A percentile compares a stretch with the other conserved stretches of the same genome.
Conservation (phyloP, 306 rosid species). For the Luffa aegyptiaca region DNA sequence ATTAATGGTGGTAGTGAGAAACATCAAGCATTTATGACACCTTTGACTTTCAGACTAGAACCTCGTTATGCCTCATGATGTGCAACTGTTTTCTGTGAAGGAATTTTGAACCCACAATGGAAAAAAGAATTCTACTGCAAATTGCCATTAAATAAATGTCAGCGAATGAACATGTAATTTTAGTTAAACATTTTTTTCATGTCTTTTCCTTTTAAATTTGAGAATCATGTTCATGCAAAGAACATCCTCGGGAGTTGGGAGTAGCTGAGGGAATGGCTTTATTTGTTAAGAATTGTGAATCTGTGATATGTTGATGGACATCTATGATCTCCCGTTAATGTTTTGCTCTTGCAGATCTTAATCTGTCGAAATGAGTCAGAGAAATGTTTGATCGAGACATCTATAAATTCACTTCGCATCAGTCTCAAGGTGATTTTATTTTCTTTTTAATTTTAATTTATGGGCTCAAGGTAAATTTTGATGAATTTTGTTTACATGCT, state of each 20-base stretch:
- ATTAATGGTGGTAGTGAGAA: not conserved
- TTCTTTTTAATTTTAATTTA: not conserved
- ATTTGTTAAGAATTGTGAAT: not conserved
- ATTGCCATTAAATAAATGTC: not conserved
- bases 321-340: not conserved
- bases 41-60: not conserved
- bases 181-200: not conserved
- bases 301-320: not conserved
- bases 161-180: not conserved
- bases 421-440: slow-evolving; percentile 69
- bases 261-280: not conserved
- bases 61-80: not conserved
- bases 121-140: not conserved
- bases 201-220: not conserved
- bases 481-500: not conserved
- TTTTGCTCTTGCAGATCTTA: slow-evolving; percentile 51
- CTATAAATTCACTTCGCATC: slow-evolving; percentile 85
- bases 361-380: slow-evolving; percentile 95
- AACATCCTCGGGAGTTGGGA: not conserved
- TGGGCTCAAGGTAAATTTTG: not conserved
- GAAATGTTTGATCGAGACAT: slow-evolving; percentile 91
- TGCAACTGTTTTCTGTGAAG: not conserved
- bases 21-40: not conserved
- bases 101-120: not conserved
- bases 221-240: not conserved